Base-by-base conservation (phyloP, 2,329 filamentous ascomycete genomes). In the Myrmaecium sp. region DNA sequence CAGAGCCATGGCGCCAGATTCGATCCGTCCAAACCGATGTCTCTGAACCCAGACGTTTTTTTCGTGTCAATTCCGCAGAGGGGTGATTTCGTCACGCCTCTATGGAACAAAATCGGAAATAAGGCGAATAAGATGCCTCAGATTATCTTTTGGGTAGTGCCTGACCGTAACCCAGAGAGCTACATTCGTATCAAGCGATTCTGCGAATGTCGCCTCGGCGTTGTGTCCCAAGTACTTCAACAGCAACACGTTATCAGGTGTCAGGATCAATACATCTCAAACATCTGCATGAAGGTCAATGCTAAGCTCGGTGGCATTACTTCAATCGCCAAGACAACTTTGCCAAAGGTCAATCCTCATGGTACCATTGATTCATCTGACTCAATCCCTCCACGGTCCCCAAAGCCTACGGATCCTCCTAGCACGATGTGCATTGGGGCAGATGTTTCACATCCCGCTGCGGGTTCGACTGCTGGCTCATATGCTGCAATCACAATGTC, bases 271-370 rank as follows among this genome's bases (percentile, higher is more conserved):
- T 95, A 95, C 52, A 76, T 80, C 42, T 89, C 80, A 1, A 98
- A 98, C 34, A 82, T 98, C 0, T 68, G 73, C 36, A 89, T 98
- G 81, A 98, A 98, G 58, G 72, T 98, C 37, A 95, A 98, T 41
- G 78, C 81, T 3, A 98, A 98, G 58, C 66, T 98, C 3, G 89
- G 89, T 9, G 89, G 89, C 5, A 66, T 69, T 0, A 94, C 82
- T 1, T 73, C 55, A n/a, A n/a, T n/a, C n/a, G n/a, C n/a, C n/a
- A n/a, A n/a, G n/a, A n/a, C n/a, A n/a, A n/a, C n/a, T n/a, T n/a
- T n/a, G n/a, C n/a, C n/a, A n/a, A n/a, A n/a, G n/a, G n/a, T n/a
- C n/a, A n/a, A n/a, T n/a, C n/a, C n/a, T n/a, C n/a, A n/a, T n/a
- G n/a, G n/a, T n/a, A n/a, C n/a, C n/a, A n/a, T n/a, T n/a, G n/a